Evolutionary conservation across 306 rosid species (phyloP).

Genomic region (Quercus rubra): DNA sequence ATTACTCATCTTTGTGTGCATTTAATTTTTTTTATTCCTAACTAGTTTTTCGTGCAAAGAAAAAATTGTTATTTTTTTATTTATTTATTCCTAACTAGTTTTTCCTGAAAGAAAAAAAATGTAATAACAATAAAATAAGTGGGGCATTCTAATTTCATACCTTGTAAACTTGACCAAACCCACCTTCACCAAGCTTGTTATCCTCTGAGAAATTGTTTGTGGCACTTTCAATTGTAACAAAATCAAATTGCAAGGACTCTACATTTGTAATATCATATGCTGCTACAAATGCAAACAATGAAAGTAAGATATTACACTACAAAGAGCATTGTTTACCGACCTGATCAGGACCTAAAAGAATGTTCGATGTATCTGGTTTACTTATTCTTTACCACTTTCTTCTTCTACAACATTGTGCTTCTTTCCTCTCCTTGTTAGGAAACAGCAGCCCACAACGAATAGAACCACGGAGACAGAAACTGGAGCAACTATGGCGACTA

Average conservation of each 20-base stretch:
- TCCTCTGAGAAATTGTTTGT: constrained; percentile 15
- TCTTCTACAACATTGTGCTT: background rate
- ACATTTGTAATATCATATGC: background rate
- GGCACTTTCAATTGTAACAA: constrained; percentile 15
- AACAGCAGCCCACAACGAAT: constrained; percentile 1
- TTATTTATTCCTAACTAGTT: background rate
- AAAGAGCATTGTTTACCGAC: background rate
- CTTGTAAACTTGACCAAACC: constrained; percentile 28
- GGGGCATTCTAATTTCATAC: background rate
- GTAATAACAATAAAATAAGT: too few species aligned
- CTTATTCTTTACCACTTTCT: constrained; percentile 7
- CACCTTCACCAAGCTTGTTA: constrained; percentile 32
- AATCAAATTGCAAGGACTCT: constrained; percentile 25
- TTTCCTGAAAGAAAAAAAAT: too few species aligned
- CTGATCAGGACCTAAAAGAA: background rate
- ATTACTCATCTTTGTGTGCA: background rate
- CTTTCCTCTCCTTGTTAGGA: constrained; percentile 9
- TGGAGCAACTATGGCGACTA: constrained; percentile 20
- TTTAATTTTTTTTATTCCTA: background rate
- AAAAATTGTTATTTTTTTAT: too few species aligned
- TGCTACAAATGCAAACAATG: background rate
- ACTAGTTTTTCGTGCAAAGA: too few species aligned
- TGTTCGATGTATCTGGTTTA: background rate
- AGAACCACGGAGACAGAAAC: constrained; percentile 11
- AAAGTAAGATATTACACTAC: background rate